Evolutionary conservation across 257 asterid genomes (phyloP).

Genomic region (Vinca minor): DNA sequence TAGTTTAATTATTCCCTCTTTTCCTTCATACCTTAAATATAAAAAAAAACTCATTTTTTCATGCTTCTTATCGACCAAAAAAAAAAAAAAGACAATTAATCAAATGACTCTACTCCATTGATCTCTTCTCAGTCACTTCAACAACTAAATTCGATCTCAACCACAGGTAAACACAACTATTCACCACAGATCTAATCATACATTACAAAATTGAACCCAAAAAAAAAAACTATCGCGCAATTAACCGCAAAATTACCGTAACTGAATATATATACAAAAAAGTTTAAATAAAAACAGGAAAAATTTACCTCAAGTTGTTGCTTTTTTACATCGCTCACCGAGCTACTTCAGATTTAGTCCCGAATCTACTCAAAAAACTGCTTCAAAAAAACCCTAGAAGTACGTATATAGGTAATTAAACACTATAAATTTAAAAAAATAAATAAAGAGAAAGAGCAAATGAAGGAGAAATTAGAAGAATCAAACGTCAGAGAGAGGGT

Average conservation of each 20-base stretch:
- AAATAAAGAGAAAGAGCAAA: neutral
- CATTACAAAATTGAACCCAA: conserved; percentile 20
- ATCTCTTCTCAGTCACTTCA: conserved; percentile 24
- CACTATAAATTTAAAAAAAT: neutral
- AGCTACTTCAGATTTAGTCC: conserved; percentile 27
- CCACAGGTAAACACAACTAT: conserved; percentile 21
- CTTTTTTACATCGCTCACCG: conserved; percentile 42
- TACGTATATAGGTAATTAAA: neutral
- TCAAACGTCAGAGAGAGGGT: conserved; percentile 32
- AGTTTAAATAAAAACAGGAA: conserved; percentile 19
- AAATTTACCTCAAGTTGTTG: conserved; percentile 40
- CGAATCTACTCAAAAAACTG: conserved; percentile 31
- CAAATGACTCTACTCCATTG: conserved; percentile 12
- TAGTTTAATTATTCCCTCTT: neutral
- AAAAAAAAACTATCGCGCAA: conserved; percentile 2
- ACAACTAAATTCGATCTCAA: conserved; percentile 22
- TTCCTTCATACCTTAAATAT: neutral
- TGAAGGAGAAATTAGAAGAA: conserved; percentile 11
- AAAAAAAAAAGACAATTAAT: neutral
- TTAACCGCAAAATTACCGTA: conserved; percentile 2
- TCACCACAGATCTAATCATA: conserved; percentile 50
- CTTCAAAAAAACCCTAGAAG: conserved; percentile 17
- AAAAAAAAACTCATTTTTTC: neutral
- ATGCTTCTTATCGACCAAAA: conserved; percentile 1
- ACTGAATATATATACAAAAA: neutral